These are phyloP conservation scores for Eremochloa ophiuroides DNA, from an alignment of 176 grass and related monocot species.

Conservation along the genomic window DNA sequence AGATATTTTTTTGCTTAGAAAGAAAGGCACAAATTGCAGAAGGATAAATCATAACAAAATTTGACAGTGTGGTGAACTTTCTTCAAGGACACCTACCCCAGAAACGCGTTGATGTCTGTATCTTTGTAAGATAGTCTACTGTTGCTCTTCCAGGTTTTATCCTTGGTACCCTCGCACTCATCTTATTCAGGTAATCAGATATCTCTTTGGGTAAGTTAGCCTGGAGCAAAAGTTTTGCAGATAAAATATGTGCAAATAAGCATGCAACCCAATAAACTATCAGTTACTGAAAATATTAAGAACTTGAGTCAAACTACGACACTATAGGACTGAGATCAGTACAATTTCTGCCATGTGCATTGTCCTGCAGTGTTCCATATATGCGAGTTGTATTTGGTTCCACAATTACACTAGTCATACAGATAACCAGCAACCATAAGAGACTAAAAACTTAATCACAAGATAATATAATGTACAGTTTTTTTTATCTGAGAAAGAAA, in stretches of 20 bases:
- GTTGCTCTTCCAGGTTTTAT: constrained; percentile 95
- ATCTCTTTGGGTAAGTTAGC: constrained; percentile 97
- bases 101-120: constrained; percentile 98
- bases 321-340: constrained; percentile 1
- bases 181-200: constrained; percentile 95
- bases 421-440: constrained; percentile 2
- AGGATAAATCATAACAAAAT: constrained; percentile 8
- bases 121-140: constrained; percentile 86
- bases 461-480: neutral
- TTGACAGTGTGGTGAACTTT: constrained; percentile 11
- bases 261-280: neutral
- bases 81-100: constrained; percentile 59
- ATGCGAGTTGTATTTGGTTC: constrained; percentile 16
- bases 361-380: neutral
- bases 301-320: neutral
- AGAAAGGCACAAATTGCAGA: neutral
- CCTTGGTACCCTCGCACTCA: constrained; percentile 84
- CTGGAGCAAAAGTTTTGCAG: constrained; percentile 32
- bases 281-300: neutral
- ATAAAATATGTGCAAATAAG: constrained; percentile 20
- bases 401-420: neutral
- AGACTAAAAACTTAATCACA: neutral
- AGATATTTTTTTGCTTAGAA: neutral
- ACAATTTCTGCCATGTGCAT: constrained; percentile 2
- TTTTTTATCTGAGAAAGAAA: constrained; percentile 3